Percentiles rank a stretch among this genome's conserved stretches.
Evolutionary conservation across 2,329 filamentous ascomycete species (phyloP).

Genomic region (Neocatenulostroma microsporum): DNA sequence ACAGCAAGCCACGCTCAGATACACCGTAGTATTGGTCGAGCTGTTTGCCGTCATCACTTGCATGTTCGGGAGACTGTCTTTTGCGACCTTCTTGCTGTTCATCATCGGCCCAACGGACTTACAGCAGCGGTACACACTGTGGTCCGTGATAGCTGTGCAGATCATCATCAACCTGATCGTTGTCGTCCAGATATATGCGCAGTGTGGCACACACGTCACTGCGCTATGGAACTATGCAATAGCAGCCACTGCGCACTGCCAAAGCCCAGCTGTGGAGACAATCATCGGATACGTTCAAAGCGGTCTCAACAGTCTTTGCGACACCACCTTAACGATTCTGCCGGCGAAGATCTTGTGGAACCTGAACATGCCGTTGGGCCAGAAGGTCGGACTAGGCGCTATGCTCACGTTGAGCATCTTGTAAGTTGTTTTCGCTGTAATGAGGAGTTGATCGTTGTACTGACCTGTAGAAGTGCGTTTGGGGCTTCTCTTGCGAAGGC

Average conservation of each 20-base stretch:
- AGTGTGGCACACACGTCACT: conserved; percentile 9
- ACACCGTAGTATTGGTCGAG: conserved; percentile 3
- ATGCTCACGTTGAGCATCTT: conserved; percentile 7
- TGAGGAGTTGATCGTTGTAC: too few species aligned
- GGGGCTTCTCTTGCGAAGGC: conserved; percentile 11
- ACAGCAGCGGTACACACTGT: conserved; percentile 1
- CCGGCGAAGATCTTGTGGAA: conserved; percentile 8
- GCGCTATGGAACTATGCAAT: conserved; percentile 9
- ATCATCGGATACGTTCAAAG: conserved; percentile 8
- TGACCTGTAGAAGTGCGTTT: too few species aligned
- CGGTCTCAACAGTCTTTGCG: conserved; percentile 5
- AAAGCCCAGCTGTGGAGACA: conserved; percentile 4
- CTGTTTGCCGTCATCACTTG: conserved; percentile 4
- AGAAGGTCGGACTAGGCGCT: conserved; percentile 7
- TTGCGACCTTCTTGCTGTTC: conserved; percentile 8
- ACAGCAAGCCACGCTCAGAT: not conserved
- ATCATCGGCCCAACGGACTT: conserved; percentile 3
- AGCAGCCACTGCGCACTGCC: conserved; percentile 6
- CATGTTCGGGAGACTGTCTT: conserved; percentile 8
- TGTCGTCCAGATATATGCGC: conserved; percentile 6
- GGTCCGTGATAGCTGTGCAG: conserved; percentile 6
- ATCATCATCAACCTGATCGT: conserved; percentile 5
- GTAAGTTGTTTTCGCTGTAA: too few species aligned
- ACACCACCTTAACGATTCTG: conserved; percentile 9
- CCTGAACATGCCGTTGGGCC: conserved; percentile 4